Base-by-base conservation (phyloP, 306 rosid species). In the Trifolium subterraneum region DNA sequence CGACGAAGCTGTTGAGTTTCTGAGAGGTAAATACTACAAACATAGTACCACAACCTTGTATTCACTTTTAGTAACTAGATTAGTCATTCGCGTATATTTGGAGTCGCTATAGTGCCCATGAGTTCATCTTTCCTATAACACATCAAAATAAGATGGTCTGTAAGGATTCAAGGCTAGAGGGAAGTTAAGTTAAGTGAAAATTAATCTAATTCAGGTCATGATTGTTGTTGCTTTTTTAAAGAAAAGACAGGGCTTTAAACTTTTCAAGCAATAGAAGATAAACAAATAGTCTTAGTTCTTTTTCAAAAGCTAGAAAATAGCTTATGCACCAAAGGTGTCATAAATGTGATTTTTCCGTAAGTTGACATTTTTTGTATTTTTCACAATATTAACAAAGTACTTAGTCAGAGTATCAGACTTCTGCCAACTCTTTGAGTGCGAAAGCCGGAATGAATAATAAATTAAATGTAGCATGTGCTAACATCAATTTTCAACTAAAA, bases 1-100 rank as follows among this genome's bases (percentile, higher is more conserved):
- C 19, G 99, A 94, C 64, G 99, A 94, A 85, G 95, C 97, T 19
- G 77, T 92, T 10, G 99, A 94, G 81, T 94, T 90, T 85, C 66
- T 90, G 10, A 87, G 99, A 88, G 99, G 99, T 94, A 80, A 74
- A 64, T 79, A 64, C n/a, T 12, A 7, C 2, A 36, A 1, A 36
- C 10, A 35, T 20, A 68, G 31, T 16, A 48, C 12, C 11, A 31
- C 18, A 11, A 16, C 22, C 23, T 20, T 52, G 23, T 50, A 54
- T 54, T 54, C 8, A 4, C 23, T 14, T 55, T 20, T 55, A 54
- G 48, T 70, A 52, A 16, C 55, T 58, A 18, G 1, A 58, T 72
- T 14, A 55, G 9, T 23, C 15, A 55, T 22, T 56, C 15, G 1
- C 16, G 47, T 68, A 68, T 68, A 15, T 41, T 41, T 59, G 27